Evolutionary conservation across 108 stramenopile genomes (phyloP).

Genomic region (Nitzschia sp.): DNA sequence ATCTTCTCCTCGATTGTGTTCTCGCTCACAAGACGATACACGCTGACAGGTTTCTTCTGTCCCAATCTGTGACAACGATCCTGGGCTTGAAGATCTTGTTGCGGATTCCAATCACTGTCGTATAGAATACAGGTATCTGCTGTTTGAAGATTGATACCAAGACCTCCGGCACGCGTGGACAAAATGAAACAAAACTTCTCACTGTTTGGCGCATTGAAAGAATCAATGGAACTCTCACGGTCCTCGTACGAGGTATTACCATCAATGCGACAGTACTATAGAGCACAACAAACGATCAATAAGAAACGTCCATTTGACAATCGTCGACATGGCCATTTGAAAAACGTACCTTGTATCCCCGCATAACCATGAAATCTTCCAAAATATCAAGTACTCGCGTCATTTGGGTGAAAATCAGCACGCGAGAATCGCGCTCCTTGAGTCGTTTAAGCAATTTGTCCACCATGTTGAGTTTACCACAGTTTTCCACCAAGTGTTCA

Average conservation of each 20-base stretch:
- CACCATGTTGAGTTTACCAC: slow-evolving; percentile 82
- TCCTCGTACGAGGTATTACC: slow-evolving; percentile 95
- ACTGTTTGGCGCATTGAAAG: slow-evolving; percentile 88
- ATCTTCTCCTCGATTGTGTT: slow-evolving; percentile 99
- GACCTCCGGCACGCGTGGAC: slow-evolving; percentile 91
- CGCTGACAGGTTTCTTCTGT: slow-evolving; percentile 94
- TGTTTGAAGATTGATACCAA: slow-evolving; percentile 84
- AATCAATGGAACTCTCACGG: slow-evolving; percentile 87
- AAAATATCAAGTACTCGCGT: slow-evolving; percentile 93
- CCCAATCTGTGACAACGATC: slow-evolving; percentile 97
- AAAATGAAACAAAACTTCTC: slow-evolving; percentile 90
- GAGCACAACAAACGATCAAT: background rate
- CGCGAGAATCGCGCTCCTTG: slow-evolving; percentile 85
- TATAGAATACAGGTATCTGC: slow-evolving; percentile 74
- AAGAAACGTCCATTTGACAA: background rate
- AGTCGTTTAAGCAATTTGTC: slow-evolving; percentile 88
- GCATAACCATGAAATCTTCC: slow-evolving; percentile 88
- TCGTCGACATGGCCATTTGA: no score
- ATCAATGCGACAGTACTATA: slow-evolving; percentile 96
- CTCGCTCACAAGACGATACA: slow-evolving; percentile 97
- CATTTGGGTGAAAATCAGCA: slow-evolving; percentile 98
- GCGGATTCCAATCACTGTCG: slow-evolving; percentile 98
- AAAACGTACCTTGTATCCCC: slow-evolving; percentile 50
- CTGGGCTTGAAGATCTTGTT: slow-evolving; percentile 98
- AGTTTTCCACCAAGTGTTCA: slow-evolving; percentile 86